Evolutionary conservation across 495 filamentous ascomycete species (phyloP).

Genomic region (Talaromyces liani): DNA sequence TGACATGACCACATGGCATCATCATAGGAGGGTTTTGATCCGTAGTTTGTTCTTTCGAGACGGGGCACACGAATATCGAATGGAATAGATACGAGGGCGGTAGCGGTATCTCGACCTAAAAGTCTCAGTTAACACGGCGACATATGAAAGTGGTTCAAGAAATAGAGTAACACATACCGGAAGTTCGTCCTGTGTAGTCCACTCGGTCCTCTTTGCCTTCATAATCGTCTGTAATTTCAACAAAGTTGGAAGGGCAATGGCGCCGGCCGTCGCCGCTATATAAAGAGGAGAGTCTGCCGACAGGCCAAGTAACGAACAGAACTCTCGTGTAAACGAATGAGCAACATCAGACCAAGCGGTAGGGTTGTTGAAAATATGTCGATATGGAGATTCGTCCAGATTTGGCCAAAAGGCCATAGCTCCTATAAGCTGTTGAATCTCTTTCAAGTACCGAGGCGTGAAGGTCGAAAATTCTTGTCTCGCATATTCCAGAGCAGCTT

Average conservation of each 20-base stretch:
- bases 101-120: conserved; percentile 76
- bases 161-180: conserved; percentile 44
- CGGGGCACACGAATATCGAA: conserved; percentile 94
- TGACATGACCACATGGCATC: conserved; percentile 94
- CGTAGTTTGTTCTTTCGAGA: conserved; percentile 91
- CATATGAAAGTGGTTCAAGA: not conserved
- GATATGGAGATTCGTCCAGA: conserved; percentile 64
- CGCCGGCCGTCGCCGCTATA: conserved; percentile 82
- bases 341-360: conserved; percentile 74
- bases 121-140: not conserved
- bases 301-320: conserved; percentile 84
- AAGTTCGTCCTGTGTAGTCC: conserved; percentile 85
- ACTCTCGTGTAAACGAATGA: conserved; percentile 81
- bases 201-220: conserved; percentile 82
- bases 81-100: conserved; percentile 86
- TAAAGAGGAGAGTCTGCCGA: conserved; percentile 86
- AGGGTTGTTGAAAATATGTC: conserved; percentile 61
- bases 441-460: conserved; percentile 57
- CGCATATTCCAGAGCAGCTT: conserved; percentile 67
- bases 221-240: conserved; percentile 77
- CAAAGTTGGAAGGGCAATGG: conserved; percentile 79
- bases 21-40: conserved; percentile 95
- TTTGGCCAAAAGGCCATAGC: conserved; percentile 73
- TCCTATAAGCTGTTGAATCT: conserved; percentile 68
- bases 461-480: conserved; percentile 58